Evolutionary conservation across 2,329 filamentous ascomycete species (phyloP).

Genomic region (Paracamarosporium sp.): DNA sequence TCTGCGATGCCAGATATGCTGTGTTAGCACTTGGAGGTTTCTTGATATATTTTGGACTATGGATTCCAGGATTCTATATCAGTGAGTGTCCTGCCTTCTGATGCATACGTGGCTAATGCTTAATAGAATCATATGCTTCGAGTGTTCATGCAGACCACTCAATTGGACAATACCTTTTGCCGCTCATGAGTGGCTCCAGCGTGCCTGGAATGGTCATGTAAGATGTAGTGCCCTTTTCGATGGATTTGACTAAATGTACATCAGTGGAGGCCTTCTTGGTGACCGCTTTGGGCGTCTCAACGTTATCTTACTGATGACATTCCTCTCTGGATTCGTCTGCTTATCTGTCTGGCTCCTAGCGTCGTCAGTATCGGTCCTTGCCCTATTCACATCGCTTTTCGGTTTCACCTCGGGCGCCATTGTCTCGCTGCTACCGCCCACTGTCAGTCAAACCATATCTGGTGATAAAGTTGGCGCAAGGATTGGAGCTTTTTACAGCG

Average conservation of each 20-base stretch:
- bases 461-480: slow-evolving; percentile 73
- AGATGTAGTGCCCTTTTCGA: slow-evolving; percentile 59
- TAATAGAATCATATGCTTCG: slow-evolving; percentile 67
- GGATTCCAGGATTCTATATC: slow-evolving; percentile 38
- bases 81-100: slow-evolving; percentile 35
- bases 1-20: slow-evolving; percentile 36
- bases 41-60: slow-evolving; percentile 35
- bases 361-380: slow-evolving; percentile 60
- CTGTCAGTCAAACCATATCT: slow-evolving; percentile 74
- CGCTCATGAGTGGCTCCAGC: slow-evolving; percentile 56
- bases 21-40: slow-evolving; percentile 36
- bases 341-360: slow-evolving; percentile 63
- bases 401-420: slow-evolving; percentile 74
- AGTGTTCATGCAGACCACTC: slow-evolving; percentile 56
- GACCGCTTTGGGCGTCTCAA: slow-evolving; percentile 65
- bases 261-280: slow-evolving; percentile 57
- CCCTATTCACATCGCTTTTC: slow-evolving; percentile 70
- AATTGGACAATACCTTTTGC: slow-evolving; percentile 56
- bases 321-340: slow-evolving; percentile 50
- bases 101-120: slow-evolving; percentile 39
- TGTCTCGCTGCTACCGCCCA: slow-evolving; percentile 66
- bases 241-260: slow-evolving; percentile 24
- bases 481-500: slow-evolving; percentile 68
- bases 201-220: slow-evolving; percentile 59
- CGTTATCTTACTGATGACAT: slow-evolving; percentile 58